Percentiles rank a stretch among this genome's conserved stretches.
Conservation (phyloP, 192 early-diverging fungal genomes). For the Phycomyces blakesleeanus region DNA sequence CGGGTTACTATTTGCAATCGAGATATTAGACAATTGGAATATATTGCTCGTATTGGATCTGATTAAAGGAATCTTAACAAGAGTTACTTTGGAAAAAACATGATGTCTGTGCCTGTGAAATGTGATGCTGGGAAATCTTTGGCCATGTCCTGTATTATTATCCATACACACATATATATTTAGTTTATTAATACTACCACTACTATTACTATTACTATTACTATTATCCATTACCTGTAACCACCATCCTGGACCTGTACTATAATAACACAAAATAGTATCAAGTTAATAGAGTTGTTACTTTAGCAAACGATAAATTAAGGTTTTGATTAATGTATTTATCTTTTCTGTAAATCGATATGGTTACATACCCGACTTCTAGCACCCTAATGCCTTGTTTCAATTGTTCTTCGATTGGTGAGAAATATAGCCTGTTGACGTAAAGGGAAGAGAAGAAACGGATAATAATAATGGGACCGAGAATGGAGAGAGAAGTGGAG, state of each 20-base stretch:
- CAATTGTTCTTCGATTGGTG: constrained; percentile 26
- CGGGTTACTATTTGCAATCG: neutral
- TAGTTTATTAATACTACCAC: neutral
- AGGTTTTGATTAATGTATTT: too few species aligned
- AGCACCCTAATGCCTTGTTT: constrained; percentile 25
- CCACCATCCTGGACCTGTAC: constrained; percentile 36
- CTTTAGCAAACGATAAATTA: too few species aligned
- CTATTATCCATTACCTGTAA: constrained; percentile 13
- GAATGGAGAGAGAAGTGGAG: too few species aligned
- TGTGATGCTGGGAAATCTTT: constrained; percentile 27
- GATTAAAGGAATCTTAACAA: too few species aligned
- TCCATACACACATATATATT: neutral
- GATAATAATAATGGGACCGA: too few species aligned
- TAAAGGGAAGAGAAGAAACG: too few species aligned
- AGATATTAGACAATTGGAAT: neutral
- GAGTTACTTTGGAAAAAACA: constrained; percentile 31
- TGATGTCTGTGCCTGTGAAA: constrained; percentile 34
- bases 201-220: too few species aligned
- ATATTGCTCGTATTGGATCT: too few species aligned
- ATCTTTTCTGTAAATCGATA: neutral
- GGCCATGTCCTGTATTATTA: constrained; percentile 23
- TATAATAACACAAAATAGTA: neutral
- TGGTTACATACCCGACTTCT: constrained; percentile 20
- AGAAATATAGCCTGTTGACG: constrained; percentile 5
- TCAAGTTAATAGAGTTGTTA: too few species aligned